These are phyloP conservation scores for Brasenia schreberi DNA, from an alignment of 164 flowering plant species.

Conservation along the genomic window DNA sequence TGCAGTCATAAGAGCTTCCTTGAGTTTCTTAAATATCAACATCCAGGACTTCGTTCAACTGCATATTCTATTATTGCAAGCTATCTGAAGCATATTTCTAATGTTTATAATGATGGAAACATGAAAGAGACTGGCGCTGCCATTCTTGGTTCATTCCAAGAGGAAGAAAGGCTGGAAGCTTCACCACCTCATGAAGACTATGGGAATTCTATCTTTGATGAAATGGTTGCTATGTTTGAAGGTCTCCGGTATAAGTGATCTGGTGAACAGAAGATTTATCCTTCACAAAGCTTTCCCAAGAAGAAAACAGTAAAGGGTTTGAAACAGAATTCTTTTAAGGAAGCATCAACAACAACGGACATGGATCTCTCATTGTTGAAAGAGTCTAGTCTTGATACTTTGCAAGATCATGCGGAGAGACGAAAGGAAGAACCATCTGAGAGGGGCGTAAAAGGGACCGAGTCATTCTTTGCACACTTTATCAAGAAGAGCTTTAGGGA, in stretches of 20 bases:
- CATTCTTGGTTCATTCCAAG: constrained; percentile 85
- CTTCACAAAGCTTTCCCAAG: constrained; percentile 12
- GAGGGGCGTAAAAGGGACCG: constrained; percentile 20
- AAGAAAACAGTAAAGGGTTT: neutral
- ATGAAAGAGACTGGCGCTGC: constrained; percentile 40
- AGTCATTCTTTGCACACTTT: constrained; percentile 29
- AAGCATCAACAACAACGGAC: constrained; percentile 29
- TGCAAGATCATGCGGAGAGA: constrained; percentile 29
- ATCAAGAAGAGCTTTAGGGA: constrained; percentile 33
- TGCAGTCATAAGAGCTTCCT: constrained; percentile 47
- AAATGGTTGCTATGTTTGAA: constrained; percentile 10
- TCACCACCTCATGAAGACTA: constrained; percentile 23
- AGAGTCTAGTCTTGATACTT: constrained; percentile 16
- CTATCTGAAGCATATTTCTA: constrained; percentile 54
- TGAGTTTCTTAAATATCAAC: constrained; percentile 60
- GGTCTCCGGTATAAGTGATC: constrained; percentile 22
- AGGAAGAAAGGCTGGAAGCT: constrained; percentile 54
- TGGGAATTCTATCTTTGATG: constrained; percentile 18
- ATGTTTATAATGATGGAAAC: constrained; percentile 47
- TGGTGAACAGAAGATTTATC: constrained; percentile 20
- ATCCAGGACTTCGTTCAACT: constrained; percentile 58
- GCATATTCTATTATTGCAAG: constrained; percentile 64
- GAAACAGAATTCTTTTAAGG: constrained; percentile 26
- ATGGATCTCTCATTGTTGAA: constrained; percentile 28
- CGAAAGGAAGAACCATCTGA: constrained; percentile 15